Percentiles rank a stretch among this genome's conserved stretches.
These are phyloP conservation scores for Euclidium syriacum DNA, from an alignment of 345 rosid genomes.

Conservation along the genomic window DNA sequence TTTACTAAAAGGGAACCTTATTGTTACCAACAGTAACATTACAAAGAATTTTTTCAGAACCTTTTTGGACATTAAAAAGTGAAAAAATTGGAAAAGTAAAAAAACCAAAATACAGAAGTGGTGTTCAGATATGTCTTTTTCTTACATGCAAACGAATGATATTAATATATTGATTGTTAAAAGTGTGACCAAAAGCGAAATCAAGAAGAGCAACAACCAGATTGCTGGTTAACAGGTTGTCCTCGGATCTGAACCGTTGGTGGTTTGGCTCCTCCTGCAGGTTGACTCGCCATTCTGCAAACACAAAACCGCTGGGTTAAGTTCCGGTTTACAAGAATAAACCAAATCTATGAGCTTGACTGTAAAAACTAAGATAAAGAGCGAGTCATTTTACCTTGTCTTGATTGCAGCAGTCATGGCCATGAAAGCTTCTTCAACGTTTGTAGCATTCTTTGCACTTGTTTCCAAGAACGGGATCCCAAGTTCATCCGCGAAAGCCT, in stretches of 20 bases:
- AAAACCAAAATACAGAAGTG: constrained; percentile 16
- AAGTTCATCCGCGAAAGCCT: constrained; percentile 75
- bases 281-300: constrained; percentile 96
- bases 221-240: constrained; percentile 87
- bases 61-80: constrained; percentile 13
- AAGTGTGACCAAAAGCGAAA: constrained; percentile 11
- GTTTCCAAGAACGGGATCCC: constrained; percentile 83
- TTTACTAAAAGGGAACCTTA: constrained; percentile 10
- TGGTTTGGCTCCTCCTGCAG: constrained; percentile 67
- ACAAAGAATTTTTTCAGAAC: constrained; percentile 29
- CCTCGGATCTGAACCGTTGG: constrained; percentile 94
- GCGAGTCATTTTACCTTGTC: no score
- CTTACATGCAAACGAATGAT: constrained; percentile 25
- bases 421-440: constrained; percentile 76
- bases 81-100: background rate
- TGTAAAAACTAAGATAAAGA: no score
- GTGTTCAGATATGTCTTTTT: constrained; percentile 8
- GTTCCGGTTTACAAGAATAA: background rate
- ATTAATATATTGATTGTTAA: constrained; percentile 22
- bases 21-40: constrained; percentile 17
- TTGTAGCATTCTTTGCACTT: constrained; percentile 67
- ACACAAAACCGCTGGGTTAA: background rate
- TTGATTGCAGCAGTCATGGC: constrained; percentile 78
- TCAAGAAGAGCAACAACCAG: constrained; percentile 90
- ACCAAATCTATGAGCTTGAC: constrained; percentile 4